These are phyloP conservation scores for Teunomyces barrocoloradensis DNA, from an alignment of 805 yeast genomes.

Conservation along the genomic window DNA sequence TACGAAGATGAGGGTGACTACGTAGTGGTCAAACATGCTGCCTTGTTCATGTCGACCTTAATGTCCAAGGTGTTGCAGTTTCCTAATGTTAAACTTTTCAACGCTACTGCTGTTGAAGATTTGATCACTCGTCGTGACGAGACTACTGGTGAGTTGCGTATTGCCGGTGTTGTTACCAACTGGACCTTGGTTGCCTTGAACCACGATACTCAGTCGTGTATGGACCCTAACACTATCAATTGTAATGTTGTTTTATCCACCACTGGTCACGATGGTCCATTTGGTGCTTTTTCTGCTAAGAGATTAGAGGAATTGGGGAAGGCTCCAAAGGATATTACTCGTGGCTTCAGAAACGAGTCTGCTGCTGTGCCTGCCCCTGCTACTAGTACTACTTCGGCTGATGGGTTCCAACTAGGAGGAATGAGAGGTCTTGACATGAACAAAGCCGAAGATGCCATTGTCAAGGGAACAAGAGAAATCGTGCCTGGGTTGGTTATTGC, in stretches of 20 bases:
- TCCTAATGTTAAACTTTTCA: constrained; percentile 74
- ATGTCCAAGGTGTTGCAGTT: constrained; percentile 65
- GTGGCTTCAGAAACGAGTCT: constrained; percentile 31
- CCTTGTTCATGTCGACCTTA: constrained; percentile 69
- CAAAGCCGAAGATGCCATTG: constrained; percentile 72
- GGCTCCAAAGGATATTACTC: constrained; percentile 39
- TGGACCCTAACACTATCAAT: constrained; percentile 81
- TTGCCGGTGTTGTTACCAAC: constrained; percentile 80
- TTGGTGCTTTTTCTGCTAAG: constrained; percentile 77
- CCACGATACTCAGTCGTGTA: constrained; percentile 74
- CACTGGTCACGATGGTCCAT: constrained; percentile 82
- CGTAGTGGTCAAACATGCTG: constrained; percentile 79
- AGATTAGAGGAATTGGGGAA: constrained; percentile 42
- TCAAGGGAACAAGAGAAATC: constrained; percentile 63
- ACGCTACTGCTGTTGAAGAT: constrained; percentile 80
- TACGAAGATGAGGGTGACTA: constrained; percentile 80
- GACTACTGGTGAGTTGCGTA: constrained; percentile 53
- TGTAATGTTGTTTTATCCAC: constrained; percentile 63
- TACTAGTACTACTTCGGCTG: constrained; percentile 10
- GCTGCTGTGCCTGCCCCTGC: constrained; percentile 5
- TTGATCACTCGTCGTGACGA: constrained; percentile 67
- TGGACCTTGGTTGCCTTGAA: constrained; percentile 78
- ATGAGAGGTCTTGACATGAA: constrained; percentile 83
- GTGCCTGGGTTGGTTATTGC: constrained; percentile 65
- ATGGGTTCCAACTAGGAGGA: constrained; percentile 47